Evolutionary conservation across 768 basidiomycete species (phyloP).

Genomic region (Rhizopogon vesiculosus): DNA sequence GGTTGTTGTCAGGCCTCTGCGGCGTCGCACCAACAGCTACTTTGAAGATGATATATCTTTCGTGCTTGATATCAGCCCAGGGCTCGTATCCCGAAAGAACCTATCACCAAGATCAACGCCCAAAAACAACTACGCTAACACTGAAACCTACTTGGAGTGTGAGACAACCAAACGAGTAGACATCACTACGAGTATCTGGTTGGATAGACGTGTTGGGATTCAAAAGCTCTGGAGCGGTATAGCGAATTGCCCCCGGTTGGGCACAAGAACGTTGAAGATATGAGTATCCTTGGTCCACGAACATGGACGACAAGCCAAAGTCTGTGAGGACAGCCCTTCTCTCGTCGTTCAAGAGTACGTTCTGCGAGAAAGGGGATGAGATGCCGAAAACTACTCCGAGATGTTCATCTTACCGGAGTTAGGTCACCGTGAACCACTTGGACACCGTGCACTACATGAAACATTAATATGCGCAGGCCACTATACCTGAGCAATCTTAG

Average conservation of each 20-base stretch:
- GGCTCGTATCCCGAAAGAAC: background rate
- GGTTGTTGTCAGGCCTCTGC: background rate
- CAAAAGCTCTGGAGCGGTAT: slow-evolving; percentile 36
- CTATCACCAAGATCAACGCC: background rate
- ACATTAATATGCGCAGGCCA: background rate
- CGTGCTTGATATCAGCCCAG: background rate
- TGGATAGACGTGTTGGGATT: background rate
- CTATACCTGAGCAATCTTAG: background rate
- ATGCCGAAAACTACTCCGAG: background rate
- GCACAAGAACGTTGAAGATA: slow-evolving; percentile 23
- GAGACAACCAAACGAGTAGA: slow-evolving; percentile 24
- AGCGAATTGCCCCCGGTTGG: slow-evolving; percentile 33
- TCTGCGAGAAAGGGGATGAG: slow-evolving; percentile 10
- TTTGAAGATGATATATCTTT: background rate
- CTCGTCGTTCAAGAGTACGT: slow-evolving; percentile 37
- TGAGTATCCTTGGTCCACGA: slow-evolving; percentile 24
- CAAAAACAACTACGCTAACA: background rate
- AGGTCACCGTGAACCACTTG: background rate
- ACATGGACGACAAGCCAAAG: slow-evolving; percentile 38
- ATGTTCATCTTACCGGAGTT: background rate
- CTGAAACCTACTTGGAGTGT: background rate
- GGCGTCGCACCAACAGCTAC: background rate
- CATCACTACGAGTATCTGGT: background rate
- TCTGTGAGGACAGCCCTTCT: slow-evolving; percentile 36
- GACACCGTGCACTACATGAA: background rate